Evolutionary conservation across 352 stramenopile genomes (phyloP), one percentile per base, ranked within the genome.

Genomic region (Elongisporangium prolatum): DNA sequence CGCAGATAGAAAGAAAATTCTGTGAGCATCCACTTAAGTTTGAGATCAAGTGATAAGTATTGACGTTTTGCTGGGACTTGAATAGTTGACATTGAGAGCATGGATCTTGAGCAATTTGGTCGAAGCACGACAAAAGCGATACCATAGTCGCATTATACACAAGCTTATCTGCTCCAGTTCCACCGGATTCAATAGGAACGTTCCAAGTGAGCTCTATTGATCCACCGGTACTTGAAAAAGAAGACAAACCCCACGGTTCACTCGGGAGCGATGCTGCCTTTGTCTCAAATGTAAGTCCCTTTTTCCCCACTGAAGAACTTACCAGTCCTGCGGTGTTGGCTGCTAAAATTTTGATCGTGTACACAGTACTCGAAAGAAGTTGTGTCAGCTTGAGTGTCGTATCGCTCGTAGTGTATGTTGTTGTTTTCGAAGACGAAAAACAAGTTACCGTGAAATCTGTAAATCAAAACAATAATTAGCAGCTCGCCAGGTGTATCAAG

Each of bases 121-220:
- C 28, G 51, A 74, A 80, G 52, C 80, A 90, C 1, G 69, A 34
- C 0, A 37, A 22, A 17, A 85, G 34, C 1, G 52, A 50, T 20
- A 78, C 73, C 44, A 75, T 60, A 8, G 67, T 71, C 3, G 63
- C 62, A 24, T 84, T 87, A 60, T 90, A 90, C 6, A 69, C 49
- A 24, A 90, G 64, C 0, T 57, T 57, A 21, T 62, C 51, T 9
- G 76, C 58, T 2, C 14, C 2, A 4, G 59, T 55, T 1, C 80
- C 80, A 4, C 80, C 80, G 50, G 57, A 74, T 53, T 76, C 60
- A 2, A 58, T 13, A 9, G 80, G 74, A 7, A 59, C 55, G n/a
- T 72, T 72, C 80, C 80, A 90, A 0, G 59, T 48, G 16, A 88
- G 57, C 61, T 90, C 80, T 18, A 90, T 75, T 2, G 62, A 34